Evolutionary conservation across 352 stramenopile genomes (phyloP).

Genomic region (Phytophthora foliorum): DNA sequence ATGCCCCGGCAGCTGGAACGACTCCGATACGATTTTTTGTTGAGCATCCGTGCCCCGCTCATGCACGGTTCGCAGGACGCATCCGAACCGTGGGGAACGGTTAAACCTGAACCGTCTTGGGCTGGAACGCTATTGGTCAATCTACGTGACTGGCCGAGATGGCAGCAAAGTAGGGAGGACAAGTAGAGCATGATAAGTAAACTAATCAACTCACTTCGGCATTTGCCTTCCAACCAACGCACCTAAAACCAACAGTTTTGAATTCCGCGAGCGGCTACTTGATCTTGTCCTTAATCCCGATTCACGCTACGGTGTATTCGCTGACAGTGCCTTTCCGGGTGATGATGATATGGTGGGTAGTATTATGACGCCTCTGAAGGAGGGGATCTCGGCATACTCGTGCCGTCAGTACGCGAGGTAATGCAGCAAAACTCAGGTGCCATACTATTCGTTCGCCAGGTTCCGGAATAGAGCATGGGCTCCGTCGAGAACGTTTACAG

Average conservation of each 20-base stretch:
- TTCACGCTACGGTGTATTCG: constrained; percentile 6
- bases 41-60: no score
- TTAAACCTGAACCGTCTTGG: no score
- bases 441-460: not conserved
- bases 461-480: not conserved
- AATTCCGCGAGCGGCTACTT: not conserved
- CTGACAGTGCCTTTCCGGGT: constrained; percentile 9
- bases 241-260: constrained; percentile 14
- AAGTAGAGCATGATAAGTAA: no score
- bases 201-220: no score
- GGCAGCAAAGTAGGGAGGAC: no score
- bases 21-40: no score
- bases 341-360: not conserved
- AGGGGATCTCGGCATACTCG: not conserved
- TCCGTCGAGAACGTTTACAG: not conserved
- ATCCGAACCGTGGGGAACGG: no score
- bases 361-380: not conserved
- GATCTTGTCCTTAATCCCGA: constrained; percentile 1
- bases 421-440: not conserved
- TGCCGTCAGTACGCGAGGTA: not conserved
- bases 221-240: no score
- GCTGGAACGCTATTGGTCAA: no score
- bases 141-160: no score
- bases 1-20: constrained; percentile 16
- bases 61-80: no score